Conservation (phyloP, 495 filamentous ascomycete species). For the Penicillium canescens region DNA sequence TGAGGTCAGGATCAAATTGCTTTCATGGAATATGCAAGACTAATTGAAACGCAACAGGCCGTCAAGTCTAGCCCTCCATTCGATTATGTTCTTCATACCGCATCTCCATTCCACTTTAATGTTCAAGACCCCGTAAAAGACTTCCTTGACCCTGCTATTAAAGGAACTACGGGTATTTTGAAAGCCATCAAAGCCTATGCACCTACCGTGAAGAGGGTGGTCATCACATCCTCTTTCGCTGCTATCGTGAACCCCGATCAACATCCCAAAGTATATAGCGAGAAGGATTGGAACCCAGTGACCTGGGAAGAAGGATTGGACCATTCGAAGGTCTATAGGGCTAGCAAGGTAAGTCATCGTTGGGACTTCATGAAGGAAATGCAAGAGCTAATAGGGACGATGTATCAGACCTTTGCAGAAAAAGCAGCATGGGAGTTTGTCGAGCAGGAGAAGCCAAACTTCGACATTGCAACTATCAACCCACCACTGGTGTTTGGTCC, state of each 20-base stretch:
- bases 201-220: conserved; percentile 76
- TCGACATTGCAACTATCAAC: conserved; percentile 72
- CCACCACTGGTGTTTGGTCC: conserved; percentile 74
- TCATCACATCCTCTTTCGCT: conserved; percentile 86
- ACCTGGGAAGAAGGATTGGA: conserved; percentile 67
- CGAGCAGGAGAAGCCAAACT: conserved; percentile 75
- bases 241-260: conserved; percentile 59
- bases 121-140: conserved; percentile 73
- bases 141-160: conserved; percentile 80
- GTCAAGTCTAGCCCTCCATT: conserved; percentile 71
- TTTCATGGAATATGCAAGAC: neutral
- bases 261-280: conserved; percentile 60
- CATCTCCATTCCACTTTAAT: conserved; percentile 80
- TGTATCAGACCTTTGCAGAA: conserved; percentile 53
- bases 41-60: conserved; percentile 34
- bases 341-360: conserved; percentile 53
- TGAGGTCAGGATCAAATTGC: conserved; percentile 43
- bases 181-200: conserved; percentile 72
- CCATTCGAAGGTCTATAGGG: conserved; percentile 63
- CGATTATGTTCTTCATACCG: conserved; percentile 86
- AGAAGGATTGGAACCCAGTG: conserved; percentile 82
- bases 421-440: conserved; percentile 82
- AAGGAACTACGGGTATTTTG: conserved; percentile 80
- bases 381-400: conserved; percentile 1
- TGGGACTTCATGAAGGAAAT: neutral